Conservation (phyloP, 75 land plant genomes). For the Cryptomeria japonica region DNA sequence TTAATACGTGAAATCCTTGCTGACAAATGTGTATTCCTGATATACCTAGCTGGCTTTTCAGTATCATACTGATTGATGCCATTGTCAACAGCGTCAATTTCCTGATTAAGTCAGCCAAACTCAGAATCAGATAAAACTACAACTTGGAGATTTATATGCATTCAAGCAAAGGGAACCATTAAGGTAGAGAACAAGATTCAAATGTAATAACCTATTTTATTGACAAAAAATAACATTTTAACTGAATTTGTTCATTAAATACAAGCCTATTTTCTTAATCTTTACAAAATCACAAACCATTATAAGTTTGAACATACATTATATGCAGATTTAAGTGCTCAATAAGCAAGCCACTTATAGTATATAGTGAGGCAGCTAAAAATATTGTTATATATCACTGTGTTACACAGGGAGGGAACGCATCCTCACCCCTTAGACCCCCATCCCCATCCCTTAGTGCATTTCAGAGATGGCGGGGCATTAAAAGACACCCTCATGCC, state of each 20-base stretch:
- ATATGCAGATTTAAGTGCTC: background rate
- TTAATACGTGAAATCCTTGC: constrained; percentile 22
- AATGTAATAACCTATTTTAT: background rate
- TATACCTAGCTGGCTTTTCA: constrained; percentile 28
- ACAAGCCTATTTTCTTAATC: background rate
- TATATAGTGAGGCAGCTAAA: background rate
- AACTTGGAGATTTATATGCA: background rate
- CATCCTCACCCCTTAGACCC: too few relatives aligned
- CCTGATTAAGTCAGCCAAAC: background rate
- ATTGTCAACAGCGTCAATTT: constrained; percentile 32
- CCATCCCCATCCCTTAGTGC: too few relatives aligned
- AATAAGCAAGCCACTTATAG: background rate
- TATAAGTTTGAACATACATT: background rate
- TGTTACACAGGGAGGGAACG: too few relatives aligned
- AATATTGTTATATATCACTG: background rate
- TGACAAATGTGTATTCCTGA: constrained; percentile 23
- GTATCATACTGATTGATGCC: constrained; percentile 33
- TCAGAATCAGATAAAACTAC: background rate
- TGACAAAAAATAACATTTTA: background rate
- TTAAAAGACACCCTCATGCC: too few relatives aligned
- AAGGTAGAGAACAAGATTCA: background rate
- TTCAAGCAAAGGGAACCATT: background rate
- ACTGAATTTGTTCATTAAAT: background rate
- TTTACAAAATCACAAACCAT: background rate
- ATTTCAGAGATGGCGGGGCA: too few relatives aligned